Conservation (phyloP, 1,139 yeast genomes). For the Zygoascus sp. region DNA sequence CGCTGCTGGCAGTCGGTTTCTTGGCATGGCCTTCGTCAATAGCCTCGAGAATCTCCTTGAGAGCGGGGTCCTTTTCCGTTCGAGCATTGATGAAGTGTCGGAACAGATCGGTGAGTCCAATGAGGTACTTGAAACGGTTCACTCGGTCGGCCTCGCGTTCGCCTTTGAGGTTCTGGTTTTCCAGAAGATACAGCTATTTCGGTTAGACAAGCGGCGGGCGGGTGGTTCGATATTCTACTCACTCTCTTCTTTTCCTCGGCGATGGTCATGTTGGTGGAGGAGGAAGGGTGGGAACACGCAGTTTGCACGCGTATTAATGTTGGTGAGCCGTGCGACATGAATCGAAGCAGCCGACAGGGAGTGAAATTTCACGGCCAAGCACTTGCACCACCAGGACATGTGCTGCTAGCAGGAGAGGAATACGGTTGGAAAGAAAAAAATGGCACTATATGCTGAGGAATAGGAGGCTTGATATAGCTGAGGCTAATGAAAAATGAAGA, state of each 20-base stretch:
- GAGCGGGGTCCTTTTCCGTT: conserved; percentile 67
- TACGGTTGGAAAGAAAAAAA: too few relatives aligned
- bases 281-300: conserved; percentile 1
- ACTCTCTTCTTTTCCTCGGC: conserved; percentile 6
- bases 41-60: conserved; percentile 53
- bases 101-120: conserved; percentile 80
- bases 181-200: conserved; percentile 29
- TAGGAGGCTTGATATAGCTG: too few relatives aligned
- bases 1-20: conserved; percentile 25
- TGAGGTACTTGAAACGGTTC: conserved; percentile 70
- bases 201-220: not conserved
- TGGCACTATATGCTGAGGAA: too few relatives aligned
- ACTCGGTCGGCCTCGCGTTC: conserved; percentile 52
- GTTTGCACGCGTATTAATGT: not conserved
- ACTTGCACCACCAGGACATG: too few relatives aligned
- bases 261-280: conserved; percentile 4
- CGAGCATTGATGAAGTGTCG: conserved; percentile 82
- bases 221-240: not conserved
- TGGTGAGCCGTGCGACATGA: conserved; percentile 1
- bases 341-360: too few relatives aligned
- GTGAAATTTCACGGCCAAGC: too few relatives aligned
- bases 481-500: too few relatives aligned
- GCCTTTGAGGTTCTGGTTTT: conserved; percentile 25
- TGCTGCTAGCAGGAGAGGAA: too few relatives aligned
- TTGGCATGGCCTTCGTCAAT: conserved; percentile 42